Conservation (phyloP, 1,284 basidiomycete species). For the Ustilago shanxiensis region DNA sequence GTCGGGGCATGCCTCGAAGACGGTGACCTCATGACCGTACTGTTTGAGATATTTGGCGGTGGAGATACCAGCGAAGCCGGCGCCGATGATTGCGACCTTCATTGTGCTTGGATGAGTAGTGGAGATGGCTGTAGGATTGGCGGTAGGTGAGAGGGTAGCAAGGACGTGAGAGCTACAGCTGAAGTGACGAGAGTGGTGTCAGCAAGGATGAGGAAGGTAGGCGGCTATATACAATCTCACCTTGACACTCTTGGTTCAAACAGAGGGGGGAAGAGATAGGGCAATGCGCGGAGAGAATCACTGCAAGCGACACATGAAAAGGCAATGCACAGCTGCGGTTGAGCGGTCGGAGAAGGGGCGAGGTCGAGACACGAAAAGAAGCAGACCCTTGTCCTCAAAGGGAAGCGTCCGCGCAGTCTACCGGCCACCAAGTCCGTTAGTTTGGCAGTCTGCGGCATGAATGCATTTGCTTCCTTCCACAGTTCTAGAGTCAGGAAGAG, state of each 20-base stretch:
- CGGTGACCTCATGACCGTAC: slow-evolving; percentile 49
- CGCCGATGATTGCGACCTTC: slow-evolving; percentile 51
- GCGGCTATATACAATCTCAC: slow-evolving; percentile 28
- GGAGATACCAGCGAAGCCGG: slow-evolving; percentile 52
- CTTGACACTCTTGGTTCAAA: neutral
- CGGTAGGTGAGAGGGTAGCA: neutral
- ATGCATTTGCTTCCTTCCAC: neutral
- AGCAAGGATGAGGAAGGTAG: neutral
- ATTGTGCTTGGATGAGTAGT: slow-evolving; percentile 13
- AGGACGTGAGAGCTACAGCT: neutral
- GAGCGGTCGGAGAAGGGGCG: slow-evolving; percentile 18
- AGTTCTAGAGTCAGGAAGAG: neutral
- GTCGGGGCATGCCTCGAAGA: slow-evolving; percentile 46
- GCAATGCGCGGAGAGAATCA: neutral
- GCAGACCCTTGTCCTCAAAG: slow-evolving; percentile 5
- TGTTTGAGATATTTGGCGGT: slow-evolving; percentile 53
- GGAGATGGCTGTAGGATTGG: neutral
- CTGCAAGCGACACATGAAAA: neutral
- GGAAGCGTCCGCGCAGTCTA: slow-evolving; percentile 22
- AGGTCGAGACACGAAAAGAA: slow-evolving; percentile 2
- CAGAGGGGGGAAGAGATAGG: neutral
- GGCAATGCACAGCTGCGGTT: slow-evolving; percentile 1
- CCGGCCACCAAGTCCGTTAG: slow-evolving; percentile 15
- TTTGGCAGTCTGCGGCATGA: neutral
- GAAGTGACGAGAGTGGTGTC: neutral